Conservation (phyloP, 495 filamentous ascomycete species). For the Annulohypoxylon stygium region DNA sequence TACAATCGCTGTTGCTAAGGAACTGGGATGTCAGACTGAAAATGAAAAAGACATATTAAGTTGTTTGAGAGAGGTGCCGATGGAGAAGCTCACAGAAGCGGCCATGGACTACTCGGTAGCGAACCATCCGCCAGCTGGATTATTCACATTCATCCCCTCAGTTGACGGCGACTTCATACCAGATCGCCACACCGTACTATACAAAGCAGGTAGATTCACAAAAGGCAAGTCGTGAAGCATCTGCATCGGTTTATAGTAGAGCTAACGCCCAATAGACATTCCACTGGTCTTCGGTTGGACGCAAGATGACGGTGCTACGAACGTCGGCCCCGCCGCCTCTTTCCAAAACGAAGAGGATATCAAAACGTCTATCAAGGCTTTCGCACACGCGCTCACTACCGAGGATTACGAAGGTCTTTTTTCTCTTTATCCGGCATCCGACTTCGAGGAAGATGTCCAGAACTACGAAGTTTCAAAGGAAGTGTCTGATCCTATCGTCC, state of each 20-base stretch:
- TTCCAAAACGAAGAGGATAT: slow-evolving; percentile 16
- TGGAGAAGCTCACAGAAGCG: slow-evolving; percentile 6
- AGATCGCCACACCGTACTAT: not conserved
- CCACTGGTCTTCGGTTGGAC: slow-evolving; percentile 10
- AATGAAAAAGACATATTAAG: not conserved
- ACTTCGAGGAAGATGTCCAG: not conserved
- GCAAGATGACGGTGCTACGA: slow-evolving; percentile 10
- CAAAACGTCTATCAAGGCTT: slow-evolving; percentile 2
- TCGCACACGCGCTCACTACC: not conserved
- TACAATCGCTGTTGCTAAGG: not conserved
- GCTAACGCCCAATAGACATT: not conserved
- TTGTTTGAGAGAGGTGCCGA: not conserved
- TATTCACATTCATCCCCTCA: slow-evolving; percentile 7
- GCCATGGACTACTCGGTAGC: slow-evolving; percentile 1
- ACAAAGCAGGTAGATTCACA: slow-evolving; percentile 5
- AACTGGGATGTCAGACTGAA: not conserved
- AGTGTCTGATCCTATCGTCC: not conserved
- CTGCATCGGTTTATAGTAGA: not conserved
- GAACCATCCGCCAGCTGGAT: not conserved
- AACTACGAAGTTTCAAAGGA: not conserved
- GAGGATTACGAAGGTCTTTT: slow-evolving; percentile 1
- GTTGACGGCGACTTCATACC: slow-evolving; percentile 5
- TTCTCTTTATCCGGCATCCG: not conserved
- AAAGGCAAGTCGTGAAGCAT: not conserved
- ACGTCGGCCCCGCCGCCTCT: not conserved